A percentile compares a stretch with the other conserved stretches of the same genome.
phyloP scores from a whole-genome alignment of 352 stramenopile species.

The Phytophthora foliorum region DNA sequence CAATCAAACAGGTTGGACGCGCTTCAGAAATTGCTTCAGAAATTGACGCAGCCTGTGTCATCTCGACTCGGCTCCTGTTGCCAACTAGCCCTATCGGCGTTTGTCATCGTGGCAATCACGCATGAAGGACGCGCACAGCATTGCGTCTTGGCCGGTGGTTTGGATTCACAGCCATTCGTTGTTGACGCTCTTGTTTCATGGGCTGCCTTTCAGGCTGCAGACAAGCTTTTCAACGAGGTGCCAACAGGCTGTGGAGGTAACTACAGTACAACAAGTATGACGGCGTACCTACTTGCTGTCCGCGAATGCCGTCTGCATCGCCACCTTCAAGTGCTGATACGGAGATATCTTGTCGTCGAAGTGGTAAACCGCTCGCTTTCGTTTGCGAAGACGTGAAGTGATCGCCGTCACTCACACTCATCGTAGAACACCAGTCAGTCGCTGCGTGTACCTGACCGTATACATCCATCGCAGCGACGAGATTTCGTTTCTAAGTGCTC shows the following conservation, averaged over 20 bases:
- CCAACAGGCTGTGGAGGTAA: no score
- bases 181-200: not conserved
- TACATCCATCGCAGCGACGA: constrained; percentile 1
- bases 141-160: not conserved
- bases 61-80: not conserved
- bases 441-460: constrained; percentile 5
- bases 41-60: constrained; percentile 14
- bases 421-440: constrained; percentile 1
- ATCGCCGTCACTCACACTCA: not conserved
- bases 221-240: no score
- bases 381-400: constrained; percentile 3
- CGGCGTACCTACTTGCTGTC: not conserved
- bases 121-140: constrained; percentile 3
- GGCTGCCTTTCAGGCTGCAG: no score
- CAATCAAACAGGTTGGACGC: constrained; percentile 39
- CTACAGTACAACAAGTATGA: no score
- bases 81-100: no score
- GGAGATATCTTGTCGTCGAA: constrained; percentile 5
- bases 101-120: constrained; percentile 9
- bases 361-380: not conserved
- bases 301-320: not conserved
- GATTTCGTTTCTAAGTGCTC: not conserved
- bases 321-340: not conserved
- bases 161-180: not conserved
- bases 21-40: constrained; percentile 28